Percentiles rank a stretch among this genome's conserved stretches.
These are phyloP conservation scores for Magnaporthales sp. DNA, from an alignment of 2,329 filamentous ascomycete species.

Conservation along the genomic window DNA sequence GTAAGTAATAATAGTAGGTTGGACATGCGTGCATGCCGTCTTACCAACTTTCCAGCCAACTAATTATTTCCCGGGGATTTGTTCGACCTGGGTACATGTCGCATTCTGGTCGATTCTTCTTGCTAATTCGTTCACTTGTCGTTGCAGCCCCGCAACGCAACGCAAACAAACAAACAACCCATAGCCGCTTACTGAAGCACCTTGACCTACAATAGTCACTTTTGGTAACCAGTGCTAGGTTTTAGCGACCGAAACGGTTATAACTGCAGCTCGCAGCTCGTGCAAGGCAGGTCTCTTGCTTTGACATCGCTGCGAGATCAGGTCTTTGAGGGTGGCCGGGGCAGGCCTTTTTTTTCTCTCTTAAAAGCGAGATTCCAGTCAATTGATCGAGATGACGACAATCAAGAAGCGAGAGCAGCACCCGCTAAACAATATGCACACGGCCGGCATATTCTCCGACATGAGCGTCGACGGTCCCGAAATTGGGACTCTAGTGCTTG, in stretches of 20 bases:
- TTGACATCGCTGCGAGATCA: neutral
- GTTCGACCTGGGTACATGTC: neutral
- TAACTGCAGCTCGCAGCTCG: neutral
- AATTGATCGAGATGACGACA: constrained; percentile 31
- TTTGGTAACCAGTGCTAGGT: neutral
- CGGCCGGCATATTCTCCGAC: constrained; percentile 88
- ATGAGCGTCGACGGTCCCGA: constrained; percentile 87
- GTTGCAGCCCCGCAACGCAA: neutral
- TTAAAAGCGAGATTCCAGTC: neutral
- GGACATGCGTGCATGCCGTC: neutral
- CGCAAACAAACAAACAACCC: neutral
- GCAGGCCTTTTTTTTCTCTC: no score
- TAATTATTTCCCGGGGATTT: constrained; percentile 1
- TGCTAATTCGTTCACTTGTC: neutral
- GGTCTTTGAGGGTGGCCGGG: neutral
- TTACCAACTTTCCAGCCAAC: neutral
- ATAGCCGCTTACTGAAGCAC: neutral
- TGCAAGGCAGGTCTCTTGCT: neutral
- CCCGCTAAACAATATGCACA: constrained; percentile 59
- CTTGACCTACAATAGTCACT: neutral
- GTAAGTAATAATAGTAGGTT: no score
- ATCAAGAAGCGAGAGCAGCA: constrained; percentile 38
- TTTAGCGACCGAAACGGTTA: neutral
- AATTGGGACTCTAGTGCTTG: constrained; percentile 85
- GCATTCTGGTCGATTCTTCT: neutral